Base-by-base conservation (phyloP, 495 filamentous ascomycete species). In the Elasticomyces elasticus region DNA sequence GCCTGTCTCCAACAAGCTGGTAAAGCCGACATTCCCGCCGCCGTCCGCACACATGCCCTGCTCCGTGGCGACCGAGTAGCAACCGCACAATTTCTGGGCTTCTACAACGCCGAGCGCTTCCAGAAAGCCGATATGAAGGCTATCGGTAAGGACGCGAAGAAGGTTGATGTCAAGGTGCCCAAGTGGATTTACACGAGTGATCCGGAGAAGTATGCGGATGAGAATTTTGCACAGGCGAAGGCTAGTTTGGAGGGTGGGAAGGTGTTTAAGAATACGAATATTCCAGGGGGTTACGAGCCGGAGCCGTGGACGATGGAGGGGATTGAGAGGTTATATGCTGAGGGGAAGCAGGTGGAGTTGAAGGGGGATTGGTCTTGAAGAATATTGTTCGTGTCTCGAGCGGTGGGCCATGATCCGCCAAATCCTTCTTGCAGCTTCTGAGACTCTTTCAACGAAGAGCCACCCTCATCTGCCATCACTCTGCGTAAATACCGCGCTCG, bases 131-230 rank as follows among this genome's bases (percentile, higher is more conserved):
- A 83, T 65, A 81, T 76, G 77, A 68, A 72, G 26, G 66, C 71
- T 30, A 75, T 79, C 22, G 71, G 74, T 52, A 72, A 77, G 42
- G 71, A 83, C 54, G 82, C 82, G 0, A 71, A 77, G 52, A 72
- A 69, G 42, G 73, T 82, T 40, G 71, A 75, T 25, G 63, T 77
- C 40, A 67, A 74, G 30, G 70, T 76, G 44, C 80, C 78, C 51
- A 74, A 72, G 58, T 85, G 80, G 81, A 56, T 86, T 31, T 66
- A 78, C 31, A 70, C 64, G 20, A 78, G 79, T 62, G 82, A 86
- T 54, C 73, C 79, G 13, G 82, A 86, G 69, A 64, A 63, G 47
- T 81, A 82, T 60, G 72, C 72, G 6, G 74, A 80, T 48, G 72
- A 77, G 41, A 72, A 77, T 42, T 81, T 76, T 43, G 25, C 4